Percentiles rank a stretch among this genome's conserved stretches.
phyloP scores from a whole-genome alignment of 495 filamentous ascomycete genomes.

The Echria macrotheca region DNA sequence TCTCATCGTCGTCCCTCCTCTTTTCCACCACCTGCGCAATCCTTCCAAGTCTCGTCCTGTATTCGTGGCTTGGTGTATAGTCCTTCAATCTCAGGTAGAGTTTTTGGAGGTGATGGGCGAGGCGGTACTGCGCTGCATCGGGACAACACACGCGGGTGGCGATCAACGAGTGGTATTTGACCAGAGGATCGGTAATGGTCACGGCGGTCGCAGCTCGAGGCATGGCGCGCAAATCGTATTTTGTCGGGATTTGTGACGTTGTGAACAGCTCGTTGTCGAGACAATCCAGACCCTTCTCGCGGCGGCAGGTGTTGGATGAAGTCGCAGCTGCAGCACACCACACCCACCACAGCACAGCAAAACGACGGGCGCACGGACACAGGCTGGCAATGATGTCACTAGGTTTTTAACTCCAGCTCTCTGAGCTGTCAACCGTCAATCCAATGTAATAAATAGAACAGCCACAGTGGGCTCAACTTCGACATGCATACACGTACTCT shows the following conservation, averaged over 20 bases:
- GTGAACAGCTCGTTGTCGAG: too few species aligned
- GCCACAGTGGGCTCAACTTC: too few species aligned
- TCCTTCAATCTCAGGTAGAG: constrained; percentile 62
- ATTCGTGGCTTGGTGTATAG: constrained; percentile 60
- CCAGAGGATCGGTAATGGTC: constrained; percentile 66
- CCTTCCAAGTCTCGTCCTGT: constrained; percentile 49
- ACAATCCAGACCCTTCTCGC: too few species aligned
- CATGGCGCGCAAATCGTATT: constrained; percentile 15
- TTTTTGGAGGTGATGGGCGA: constrained; percentile 64
- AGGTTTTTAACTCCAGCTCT: neutral
- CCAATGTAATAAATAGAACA: neutral
- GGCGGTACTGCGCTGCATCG: constrained; percentile 61
- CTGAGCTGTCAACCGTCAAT: too few species aligned
- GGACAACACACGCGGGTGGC: constrained; percentile 53
- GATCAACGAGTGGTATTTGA: constrained; percentile 60
- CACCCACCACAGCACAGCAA: too few species aligned
- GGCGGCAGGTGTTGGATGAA: too few species aligned
- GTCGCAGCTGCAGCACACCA: too few species aligned
- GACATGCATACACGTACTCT: too few species aligned
- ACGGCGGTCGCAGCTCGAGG: constrained; percentile 39
- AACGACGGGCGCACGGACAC: too few species aligned
- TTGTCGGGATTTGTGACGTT: too few species aligned
- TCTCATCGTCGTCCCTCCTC: constrained; percentile 8
- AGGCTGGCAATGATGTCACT: too few species aligned
- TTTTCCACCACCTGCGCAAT: constrained; percentile 41